Evolutionary conservation across 2,329 filamentous ascomycete genomes (phyloP), one percentile per base, ranked within the genome.

Genomic region (Metarhizium brunneum): DNA sequence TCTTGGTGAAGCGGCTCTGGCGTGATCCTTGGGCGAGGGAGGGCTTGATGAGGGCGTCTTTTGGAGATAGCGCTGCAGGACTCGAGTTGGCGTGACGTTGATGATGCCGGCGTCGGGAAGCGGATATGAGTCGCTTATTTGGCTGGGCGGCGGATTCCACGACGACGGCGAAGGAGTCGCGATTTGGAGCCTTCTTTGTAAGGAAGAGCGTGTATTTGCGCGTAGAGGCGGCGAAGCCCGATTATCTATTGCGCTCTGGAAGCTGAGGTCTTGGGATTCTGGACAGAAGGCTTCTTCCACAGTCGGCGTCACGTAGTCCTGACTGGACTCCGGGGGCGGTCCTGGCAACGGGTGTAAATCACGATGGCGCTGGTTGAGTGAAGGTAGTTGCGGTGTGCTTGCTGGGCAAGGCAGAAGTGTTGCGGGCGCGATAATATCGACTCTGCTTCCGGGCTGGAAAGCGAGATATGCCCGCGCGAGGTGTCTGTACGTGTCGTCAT

Each of bases 81-180:
- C 66, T 43, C 76, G 71, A 1, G 76, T 77, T 0, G 81, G 81
- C 0, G 82, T 79, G 18, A 60, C 58, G 8, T 59, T 57, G 11
- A 69, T 54, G 20, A 70, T 29, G 5, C 59, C 59, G 4, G 63
- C 55, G 50, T 66, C 65, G 7, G 69, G 69, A 57, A 73, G 66
- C 52, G 63, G 76, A 59, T 81, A 76, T 0, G 82, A 85, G 61
- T 85, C 82, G 10, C 71, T 73, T 20, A 85, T 72, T 32, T 78
- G 70, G 56, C 78, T 83, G 0, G 77, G 73, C 2, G 75, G 76
- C 14, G 72, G 66, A 48, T 65, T 64, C 72, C 73, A 77, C 52
- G 75, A 73, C 32, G 60, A 58, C 42, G 69, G 68, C 2, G 66
- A 64, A 35, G 38, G 56, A 45, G 54, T 52, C 8, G 32, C 32